Percentiles rank a stretch among this genome's conserved stretches.
phyloP scores from a whole-genome alignment of 2,329 filamentous ascomycete genomes.

The Aspergillus sp. region DNA sequence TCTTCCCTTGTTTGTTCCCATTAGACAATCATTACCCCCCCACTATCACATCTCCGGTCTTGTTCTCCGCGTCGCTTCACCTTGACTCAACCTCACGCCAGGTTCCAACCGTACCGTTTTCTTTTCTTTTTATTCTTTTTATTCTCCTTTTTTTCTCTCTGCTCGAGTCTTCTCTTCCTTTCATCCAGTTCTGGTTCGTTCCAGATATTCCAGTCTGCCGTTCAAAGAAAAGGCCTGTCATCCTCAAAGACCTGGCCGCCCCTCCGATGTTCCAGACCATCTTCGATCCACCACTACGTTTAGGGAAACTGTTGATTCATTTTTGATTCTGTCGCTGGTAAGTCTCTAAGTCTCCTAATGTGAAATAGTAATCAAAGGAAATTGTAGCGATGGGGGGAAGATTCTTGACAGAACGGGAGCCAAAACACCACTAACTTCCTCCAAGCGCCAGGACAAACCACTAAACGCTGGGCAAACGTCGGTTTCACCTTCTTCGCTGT shows the following conservation, averaged over 20 bases:
- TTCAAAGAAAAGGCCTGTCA: not conserved
- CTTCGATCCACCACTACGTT: not conserved
- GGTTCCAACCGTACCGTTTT: too few species aligned
- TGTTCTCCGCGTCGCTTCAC: not conserved
- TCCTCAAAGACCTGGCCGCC: not conserved
- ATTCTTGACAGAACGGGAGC: too few species aligned
- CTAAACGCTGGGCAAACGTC: conserved; percentile 23
- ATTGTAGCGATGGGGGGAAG: too few species aligned
- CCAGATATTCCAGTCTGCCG: not conserved
- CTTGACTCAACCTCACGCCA: not conserved
- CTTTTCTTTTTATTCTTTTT: not conserved
- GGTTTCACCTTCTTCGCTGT: conserved; percentile 7
- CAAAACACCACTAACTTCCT: too few species aligned
- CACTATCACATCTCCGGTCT: not conserved
- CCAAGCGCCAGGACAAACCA: not conserved
- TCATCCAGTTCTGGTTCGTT: not conserved
- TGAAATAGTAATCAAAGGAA: too few species aligned
- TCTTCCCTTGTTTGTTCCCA: not conserved
- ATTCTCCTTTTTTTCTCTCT: not conserved
- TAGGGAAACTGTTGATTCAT: too few species aligned
- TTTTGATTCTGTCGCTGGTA: too few species aligned
- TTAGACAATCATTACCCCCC: not conserved
- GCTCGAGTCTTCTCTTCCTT: not conserved
- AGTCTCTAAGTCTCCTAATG: too few species aligned
- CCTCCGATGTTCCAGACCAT: not conserved